Evolutionary conservation across 805 yeast species (phyloP).

Genomic region (Starmerella riodocensis): DNA sequence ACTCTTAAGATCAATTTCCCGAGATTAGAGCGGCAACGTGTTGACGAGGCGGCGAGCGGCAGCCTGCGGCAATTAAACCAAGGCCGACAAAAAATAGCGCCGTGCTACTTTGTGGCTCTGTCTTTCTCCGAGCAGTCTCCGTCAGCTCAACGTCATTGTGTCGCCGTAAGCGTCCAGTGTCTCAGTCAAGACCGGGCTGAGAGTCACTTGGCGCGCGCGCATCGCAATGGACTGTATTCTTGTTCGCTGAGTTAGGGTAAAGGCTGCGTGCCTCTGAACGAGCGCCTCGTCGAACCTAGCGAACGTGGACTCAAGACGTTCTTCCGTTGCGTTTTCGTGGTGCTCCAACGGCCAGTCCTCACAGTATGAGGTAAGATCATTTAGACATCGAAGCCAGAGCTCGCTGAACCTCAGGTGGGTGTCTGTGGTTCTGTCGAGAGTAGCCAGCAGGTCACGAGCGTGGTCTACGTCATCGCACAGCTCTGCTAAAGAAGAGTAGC

Average conservation of each 20-base stretch:
- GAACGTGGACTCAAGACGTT: too few relatives aligned
- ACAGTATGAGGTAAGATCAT: slow-evolving; percentile 3
- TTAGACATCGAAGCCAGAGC: slow-evolving; percentile 9
- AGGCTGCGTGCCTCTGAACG: neutral
- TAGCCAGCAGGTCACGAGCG: neutral
- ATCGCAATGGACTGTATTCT: slow-evolving; percentile 10
- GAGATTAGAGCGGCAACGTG: too few relatives aligned
- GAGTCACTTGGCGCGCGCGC: slow-evolving; percentile 7
- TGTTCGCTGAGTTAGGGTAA: slow-evolving; percentile 13
- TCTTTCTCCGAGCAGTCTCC: too few relatives aligned
- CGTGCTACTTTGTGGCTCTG: too few relatives aligned
- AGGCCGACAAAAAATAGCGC: too few relatives aligned
- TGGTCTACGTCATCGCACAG: slow-evolving; percentile 4
- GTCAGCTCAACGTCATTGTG: neutral
- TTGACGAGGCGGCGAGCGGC: too few relatives aligned
- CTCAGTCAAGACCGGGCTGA: slow-evolving; percentile 2
- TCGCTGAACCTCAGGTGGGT: slow-evolving; percentile 1
- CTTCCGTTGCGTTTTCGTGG: neutral
- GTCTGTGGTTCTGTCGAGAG: neutral
- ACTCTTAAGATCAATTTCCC: too few relatives aligned
- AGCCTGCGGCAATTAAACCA: too few relatives aligned
- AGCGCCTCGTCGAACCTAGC: slow-evolving; percentile 1
- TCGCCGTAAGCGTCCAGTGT: slow-evolving; percentile 7
- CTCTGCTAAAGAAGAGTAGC: slow-evolving; percentile 1
- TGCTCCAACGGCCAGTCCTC: slow-evolving; percentile 14